Evolutionary conservation across 768 basidiomycete genomes (phyloP), one percentile per base, ranked within the genome.

Genomic region (Lenzites betulinus): DNA sequence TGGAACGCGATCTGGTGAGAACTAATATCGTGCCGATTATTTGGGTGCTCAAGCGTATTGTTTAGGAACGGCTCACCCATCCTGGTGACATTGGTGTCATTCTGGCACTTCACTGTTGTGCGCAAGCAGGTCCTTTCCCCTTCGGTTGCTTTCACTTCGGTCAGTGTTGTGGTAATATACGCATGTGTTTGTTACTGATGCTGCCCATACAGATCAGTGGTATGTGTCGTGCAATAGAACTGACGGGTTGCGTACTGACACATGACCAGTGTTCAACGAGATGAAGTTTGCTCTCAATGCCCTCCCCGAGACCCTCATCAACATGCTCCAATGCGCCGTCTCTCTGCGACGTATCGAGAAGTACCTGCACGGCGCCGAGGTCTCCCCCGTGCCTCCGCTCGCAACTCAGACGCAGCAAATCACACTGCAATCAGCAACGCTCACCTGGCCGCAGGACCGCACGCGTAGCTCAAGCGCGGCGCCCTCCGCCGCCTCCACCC

Each of bases 261-360:
- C 42, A 55, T n/a, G n/a, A 23, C 38, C 69, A 85, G 93, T 96
- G 20, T 95, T 96, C 75, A 81, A 82, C 52, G 92, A 95, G 74
- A 86, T 96, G 82, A 89, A 90, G 69, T 95, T 88, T 65, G 92
- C 90, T 6, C 80, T 96, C 54, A 93, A 89, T 66, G 90, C 89
- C 0, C 81, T 97, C 6, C 95, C 95, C 0, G 93, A 95, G 72
- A 93, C 92, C 0, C 87, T 95, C 69, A 93, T 97, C 72, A 92
- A 93, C 67, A 81, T 92, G 77, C 79, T 96, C 7, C 94, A 97
- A 77, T 84, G 86, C 55, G 79, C 91, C 47, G 92, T 97, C 16
- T 95, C 93, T 12, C 77, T 95, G 51, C 86, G 90, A 18, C 91
- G 95, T 51, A 95, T 97, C 60, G 93, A 95, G 70, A 94, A 92